These are phyloP conservation scores for Saccharomyces hybrid DNA, from an alignment of 1,139 yeast genomes.

Conservation along the genomic window DNA sequence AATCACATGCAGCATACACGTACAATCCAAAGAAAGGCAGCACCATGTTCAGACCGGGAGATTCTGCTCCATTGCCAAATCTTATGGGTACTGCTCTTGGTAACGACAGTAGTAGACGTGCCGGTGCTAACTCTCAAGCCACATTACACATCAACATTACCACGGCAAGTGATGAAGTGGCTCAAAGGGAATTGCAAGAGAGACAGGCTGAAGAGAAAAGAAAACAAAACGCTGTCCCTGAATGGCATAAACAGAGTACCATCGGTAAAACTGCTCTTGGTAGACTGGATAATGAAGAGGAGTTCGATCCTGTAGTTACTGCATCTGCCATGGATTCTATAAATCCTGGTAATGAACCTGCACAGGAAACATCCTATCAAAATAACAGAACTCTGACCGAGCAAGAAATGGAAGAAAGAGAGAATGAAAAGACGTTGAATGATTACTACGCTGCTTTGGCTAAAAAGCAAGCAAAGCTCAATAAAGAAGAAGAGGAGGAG, in stretches of 20 bases:
- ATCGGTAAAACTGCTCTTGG: conserved; percentile 60
- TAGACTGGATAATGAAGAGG: conserved; percentile 40
- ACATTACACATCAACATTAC: conserved; percentile 87
- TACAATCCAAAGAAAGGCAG: conserved; percentile 38
- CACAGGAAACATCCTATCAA: conserved; percentile 10
- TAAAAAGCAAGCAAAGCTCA: conserved; percentile 43
- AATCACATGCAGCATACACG: conserved; percentile 55
- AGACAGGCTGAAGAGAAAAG: conserved; percentile 68
- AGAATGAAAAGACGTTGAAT: conserved; percentile 52
- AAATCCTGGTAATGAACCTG: conserved; percentile 7
- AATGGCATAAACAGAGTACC: conserved; percentile 91
- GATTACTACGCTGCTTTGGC: conserved; percentile 54
- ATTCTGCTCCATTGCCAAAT: conserved; percentile 27
- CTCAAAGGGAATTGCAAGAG: conserved; percentile 55
- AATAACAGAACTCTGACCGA: conserved; percentile 21
- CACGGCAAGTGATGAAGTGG: conserved; percentile 72
- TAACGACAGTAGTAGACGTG: conserved; percentile 34
- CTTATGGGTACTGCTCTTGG: conserved; percentile 28
- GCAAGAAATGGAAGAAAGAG: conserved; percentile 39
- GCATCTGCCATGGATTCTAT: conserved; percentile 16
- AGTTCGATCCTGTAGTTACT: conserved; percentile 23
- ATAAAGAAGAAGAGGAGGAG: conserved; percentile 41
- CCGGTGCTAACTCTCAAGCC: conserved; percentile 41
- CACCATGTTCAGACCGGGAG: conserved; percentile 35
- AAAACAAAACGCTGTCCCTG: conserved; percentile 89